Evolutionary conservation across 805 yeast genomes (phyloP).

Genomic region (Schwanniomyces vanrijiae): DNA sequence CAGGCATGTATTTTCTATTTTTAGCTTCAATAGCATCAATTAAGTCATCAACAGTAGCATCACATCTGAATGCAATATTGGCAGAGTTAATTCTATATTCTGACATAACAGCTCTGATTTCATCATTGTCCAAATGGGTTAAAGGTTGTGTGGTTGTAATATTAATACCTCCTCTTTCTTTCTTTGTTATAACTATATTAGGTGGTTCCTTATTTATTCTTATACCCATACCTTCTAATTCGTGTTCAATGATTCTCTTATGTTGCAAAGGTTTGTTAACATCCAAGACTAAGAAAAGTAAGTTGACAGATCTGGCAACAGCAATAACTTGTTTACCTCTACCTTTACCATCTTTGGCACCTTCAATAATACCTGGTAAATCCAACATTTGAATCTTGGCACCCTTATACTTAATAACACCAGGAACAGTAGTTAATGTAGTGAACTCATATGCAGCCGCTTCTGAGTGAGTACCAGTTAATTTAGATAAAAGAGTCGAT

Average conservation of each 20-base stretch:
- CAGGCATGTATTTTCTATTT: constrained; percentile 92
- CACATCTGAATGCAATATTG: constrained; percentile 94
- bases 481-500: constrained; percentile 77
- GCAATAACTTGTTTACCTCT: constrained; percentile 97
- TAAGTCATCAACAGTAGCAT: constrained; percentile 95
- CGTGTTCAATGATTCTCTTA: constrained; percentile 90
- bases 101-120: constrained; percentile 91
- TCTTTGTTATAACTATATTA: constrained; percentile 85
- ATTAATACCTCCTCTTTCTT: constrained; percentile 94
- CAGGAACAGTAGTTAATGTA: constrained; percentile 96
- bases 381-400: constrained; percentile 96
- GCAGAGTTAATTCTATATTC: constrained; percentile 96
- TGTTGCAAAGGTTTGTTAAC: constrained; percentile 95
- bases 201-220: constrained; percentile 92
- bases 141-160: constrained; percentile 92
- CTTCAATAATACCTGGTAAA: constrained; percentile 87
- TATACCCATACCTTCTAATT: constrained; percentile 96
- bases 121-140: constrained; percentile 89
- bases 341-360: constrained; percentile 90
- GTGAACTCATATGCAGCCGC: constrained; percentile 99
- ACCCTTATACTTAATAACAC: constrained; percentile 92
- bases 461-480: constrained; percentile 96
- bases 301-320: constrained; percentile 96
- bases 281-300: constrained; percentile 90
- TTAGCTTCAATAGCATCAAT: constrained; percentile 92